phyloP scores from a whole-genome alignment of 202 grass and related monocot species.

The Alloteropsis angusta region DNA sequence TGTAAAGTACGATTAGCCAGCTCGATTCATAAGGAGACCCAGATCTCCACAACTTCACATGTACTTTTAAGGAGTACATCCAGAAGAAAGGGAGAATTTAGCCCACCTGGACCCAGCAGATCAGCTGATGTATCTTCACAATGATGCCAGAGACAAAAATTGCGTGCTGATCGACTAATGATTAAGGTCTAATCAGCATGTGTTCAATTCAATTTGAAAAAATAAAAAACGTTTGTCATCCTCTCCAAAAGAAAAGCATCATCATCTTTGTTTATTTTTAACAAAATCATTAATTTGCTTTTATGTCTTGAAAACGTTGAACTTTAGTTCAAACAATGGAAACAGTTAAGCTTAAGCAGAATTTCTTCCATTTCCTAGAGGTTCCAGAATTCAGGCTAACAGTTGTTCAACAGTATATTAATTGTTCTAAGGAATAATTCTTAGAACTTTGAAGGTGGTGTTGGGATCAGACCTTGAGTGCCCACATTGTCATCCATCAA shows the following conservation, averaged over 20 bases:
- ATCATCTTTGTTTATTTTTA: neutral
- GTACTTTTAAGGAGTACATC: conserved; percentile 43
- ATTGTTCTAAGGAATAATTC: conserved; percentile 34
- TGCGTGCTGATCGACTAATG: conserved; percentile 28
- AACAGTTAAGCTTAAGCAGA: neutral
- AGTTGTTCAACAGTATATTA: conserved; percentile 21
- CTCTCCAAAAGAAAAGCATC: neutral
- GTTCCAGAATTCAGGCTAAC: neutral
- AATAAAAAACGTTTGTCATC: neutral
- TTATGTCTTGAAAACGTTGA: neutral
- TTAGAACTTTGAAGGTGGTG: conserved; percentile 35
- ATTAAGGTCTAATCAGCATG: conserved; percentile 32
- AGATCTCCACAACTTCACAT: conserved; percentile 38
- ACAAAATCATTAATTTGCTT: neutral
- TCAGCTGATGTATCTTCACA: conserved; percentile 38
- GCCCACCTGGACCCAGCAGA: conserved; percentile 52
- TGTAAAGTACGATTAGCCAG: conserved; percentile 33
- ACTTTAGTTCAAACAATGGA: neutral
- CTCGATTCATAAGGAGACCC: conserved; percentile 26
- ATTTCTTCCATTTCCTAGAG: neutral
- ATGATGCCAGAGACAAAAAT: conserved; percentile 42
- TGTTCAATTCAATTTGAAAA: neutral
- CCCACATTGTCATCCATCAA: conserved; percentile 34
- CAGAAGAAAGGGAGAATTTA: conserved; percentile 36
- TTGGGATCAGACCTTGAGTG: conserved; percentile 67